phyloP scores from a whole-genome alignment of 176 grass and related monocot species.

The Triticum timopheevii region DNA sequence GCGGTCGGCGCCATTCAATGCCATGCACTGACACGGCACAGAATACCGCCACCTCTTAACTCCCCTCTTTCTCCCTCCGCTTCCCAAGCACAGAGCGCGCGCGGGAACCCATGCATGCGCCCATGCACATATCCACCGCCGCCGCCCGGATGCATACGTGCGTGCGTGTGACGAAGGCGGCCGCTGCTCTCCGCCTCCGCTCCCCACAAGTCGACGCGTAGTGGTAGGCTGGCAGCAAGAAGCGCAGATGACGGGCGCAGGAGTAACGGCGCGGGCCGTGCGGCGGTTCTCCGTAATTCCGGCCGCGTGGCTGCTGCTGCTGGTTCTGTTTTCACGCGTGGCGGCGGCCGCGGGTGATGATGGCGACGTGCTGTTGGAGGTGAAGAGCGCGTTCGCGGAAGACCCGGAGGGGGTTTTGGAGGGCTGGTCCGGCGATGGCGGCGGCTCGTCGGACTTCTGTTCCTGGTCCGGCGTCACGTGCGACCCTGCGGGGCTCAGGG shows the following conservation, averaged over 20 bases:
- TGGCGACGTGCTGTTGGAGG: conserved; percentile 55
- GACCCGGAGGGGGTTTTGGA: conserved; percentile 46
- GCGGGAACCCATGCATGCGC: conserved; percentile 53
- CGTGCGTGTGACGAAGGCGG: not conserved
- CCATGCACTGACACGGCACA: conserved; percentile 29
- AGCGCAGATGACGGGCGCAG: not conserved
- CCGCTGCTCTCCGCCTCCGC: not conserved
- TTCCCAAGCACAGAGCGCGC: conserved; percentile 29
- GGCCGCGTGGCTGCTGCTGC: not conserved
- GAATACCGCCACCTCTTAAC: conserved; percentile 35
- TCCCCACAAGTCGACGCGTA: not conserved
- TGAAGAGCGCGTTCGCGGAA: conserved; percentile 59
- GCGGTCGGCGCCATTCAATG: conserved; percentile 53
- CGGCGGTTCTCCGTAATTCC: too few relatives aligned
- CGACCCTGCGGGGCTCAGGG: conserved; percentile 41
- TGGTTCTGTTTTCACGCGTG: conserved; percentile 12
- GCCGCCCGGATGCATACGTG: not conserved
- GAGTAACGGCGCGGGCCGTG: not conserved
- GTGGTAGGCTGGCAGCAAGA: not conserved
- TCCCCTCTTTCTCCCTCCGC: not conserved
- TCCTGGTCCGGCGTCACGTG: conserved; percentile 75
- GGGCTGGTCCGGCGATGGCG: conserved; percentile 36
- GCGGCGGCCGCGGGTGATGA: conserved; percentile 8
- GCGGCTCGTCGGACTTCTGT: conserved; percentile 52
- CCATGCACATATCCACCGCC: conserved; percentile 33